phyloP scores from a whole-genome alignment of 495 filamentous ascomycete species.

The Daldinia decipiens region DNA sequence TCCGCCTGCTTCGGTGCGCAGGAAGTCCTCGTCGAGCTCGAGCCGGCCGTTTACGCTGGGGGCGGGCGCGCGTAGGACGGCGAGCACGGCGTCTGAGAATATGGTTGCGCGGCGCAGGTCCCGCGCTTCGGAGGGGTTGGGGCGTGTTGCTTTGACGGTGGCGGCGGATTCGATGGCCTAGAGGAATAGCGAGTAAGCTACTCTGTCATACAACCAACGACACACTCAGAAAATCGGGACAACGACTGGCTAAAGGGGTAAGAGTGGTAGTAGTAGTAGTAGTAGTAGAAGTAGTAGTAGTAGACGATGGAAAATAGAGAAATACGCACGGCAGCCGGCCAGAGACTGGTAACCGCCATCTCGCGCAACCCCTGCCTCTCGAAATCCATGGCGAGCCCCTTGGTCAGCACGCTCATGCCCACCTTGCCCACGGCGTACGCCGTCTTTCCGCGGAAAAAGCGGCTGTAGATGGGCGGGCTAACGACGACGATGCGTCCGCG shows the following conservation, averaged over 20 bases:
- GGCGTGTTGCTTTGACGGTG: constrained; percentile 50
- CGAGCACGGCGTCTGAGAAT: constrained; percentile 82
- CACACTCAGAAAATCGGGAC: too few relatives aligned
- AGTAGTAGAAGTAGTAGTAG: too few relatives aligned
- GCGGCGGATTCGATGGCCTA: constrained; percentile 79
- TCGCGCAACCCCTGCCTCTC: constrained; percentile 68
- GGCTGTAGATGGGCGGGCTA: constrained; percentile 83
- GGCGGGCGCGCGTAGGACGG: constrained; percentile 72
- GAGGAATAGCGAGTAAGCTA: too few relatives aligned
- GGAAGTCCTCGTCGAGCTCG: constrained; percentile 84
- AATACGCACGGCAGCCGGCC: constrained; percentile 75
- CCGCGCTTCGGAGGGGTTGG: constrained; percentile 53
- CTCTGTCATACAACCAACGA: too few relatives aligned
- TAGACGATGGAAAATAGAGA: neutral
- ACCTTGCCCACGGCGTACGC: constrained; percentile 90
- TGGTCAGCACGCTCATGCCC: constrained; percentile 82
- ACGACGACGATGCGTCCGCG: constrained; percentile 80
- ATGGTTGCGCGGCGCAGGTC: constrained; percentile 77
- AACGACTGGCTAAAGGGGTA: too few relatives aligned
- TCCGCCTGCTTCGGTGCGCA: constrained; percentile 64
- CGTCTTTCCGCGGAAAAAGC: constrained; percentile 88
- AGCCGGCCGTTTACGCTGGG: constrained; percentile 74
- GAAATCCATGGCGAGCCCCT: constrained; percentile 87
- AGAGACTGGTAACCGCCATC: constrained; percentile 85
- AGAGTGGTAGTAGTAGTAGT: too few relatives aligned